These are phyloP conservation scores for Castanea crenata DNA, from an alignment of 306 rosid genomes.

Conservation along the genomic window DNA sequence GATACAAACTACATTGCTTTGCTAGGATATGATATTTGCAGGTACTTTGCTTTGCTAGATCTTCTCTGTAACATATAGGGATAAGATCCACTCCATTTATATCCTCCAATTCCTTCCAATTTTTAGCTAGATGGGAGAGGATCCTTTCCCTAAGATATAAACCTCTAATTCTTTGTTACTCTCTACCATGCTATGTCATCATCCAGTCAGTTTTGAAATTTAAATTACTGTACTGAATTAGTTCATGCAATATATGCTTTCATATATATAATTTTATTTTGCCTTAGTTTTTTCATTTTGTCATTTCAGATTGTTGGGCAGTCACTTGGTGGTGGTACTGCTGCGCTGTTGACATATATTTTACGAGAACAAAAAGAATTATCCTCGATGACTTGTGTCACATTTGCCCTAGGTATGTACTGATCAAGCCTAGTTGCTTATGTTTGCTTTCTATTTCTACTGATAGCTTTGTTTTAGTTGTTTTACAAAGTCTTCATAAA, in stretches of 20 bases:
- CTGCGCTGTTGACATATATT: constrained; percentile 84
- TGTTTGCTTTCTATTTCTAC: not conserved
- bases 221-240: not conserved
- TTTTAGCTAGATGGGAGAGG: no score
- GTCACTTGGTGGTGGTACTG: constrained; percentile 98
- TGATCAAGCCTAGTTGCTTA: not conserved
- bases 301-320: constrained; percentile 76
- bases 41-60: not conserved
- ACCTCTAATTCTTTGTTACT: not conserved
- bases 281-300: not conserved
- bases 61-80: not conserved
- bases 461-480: not conserved
- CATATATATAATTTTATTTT: not conserved
- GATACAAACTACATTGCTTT: not conserved
- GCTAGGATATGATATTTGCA: not conserved
- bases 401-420: constrained; percentile 87
- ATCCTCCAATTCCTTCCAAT: no score
- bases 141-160: not conserved
- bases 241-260: not conserved
- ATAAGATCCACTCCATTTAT: no score
- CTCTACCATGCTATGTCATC: not conserved
- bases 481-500: not conserved
- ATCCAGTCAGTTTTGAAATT: not conserved
- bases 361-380: constrained; percentile 84
- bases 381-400: constrained; percentile 64